phyloP scores from a whole-genome alignment of 129 eudicot genomes.

The Apium graveolens region DNA sequence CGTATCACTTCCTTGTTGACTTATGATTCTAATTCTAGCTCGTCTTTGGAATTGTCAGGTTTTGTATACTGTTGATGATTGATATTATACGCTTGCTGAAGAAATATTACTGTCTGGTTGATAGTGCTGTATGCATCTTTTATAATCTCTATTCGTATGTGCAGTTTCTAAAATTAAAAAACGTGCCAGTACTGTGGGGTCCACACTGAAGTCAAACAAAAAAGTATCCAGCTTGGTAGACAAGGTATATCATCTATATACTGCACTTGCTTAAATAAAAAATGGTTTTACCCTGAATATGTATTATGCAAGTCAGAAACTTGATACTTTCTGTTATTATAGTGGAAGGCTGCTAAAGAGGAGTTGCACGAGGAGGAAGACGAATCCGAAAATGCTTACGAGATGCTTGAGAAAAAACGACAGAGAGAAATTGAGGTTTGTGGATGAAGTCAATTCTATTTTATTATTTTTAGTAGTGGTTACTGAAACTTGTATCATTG shows the following conservation, averaged over 20 bases:
- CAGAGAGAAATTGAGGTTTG: conserved; percentile 89
- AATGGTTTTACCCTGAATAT: conserved; percentile 3
- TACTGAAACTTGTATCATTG: conserved; percentile 3
- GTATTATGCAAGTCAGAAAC: not conserved
- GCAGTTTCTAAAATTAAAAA: conserved; percentile 61
- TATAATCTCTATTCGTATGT: not conserved
- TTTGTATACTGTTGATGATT: not conserved
- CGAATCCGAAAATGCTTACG: conserved; percentile 62
- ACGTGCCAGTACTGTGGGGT: conserved; percentile 41
- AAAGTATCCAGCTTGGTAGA: conserved; percentile 96
- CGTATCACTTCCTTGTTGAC: not conserved
- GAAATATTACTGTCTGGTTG: not conserved
- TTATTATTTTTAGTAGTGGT: not conserved
- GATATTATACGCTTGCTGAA: not conserved
- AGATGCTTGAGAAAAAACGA: conserved; percentile 69
- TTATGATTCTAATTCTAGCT: not conserved
- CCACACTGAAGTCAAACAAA: conserved; percentile 76
- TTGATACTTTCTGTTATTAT: conserved; percentile 2
- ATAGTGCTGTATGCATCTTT: not conserved
- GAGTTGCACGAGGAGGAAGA: conserved; percentile 80
- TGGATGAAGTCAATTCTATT: not conserved
- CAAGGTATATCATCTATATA: conserved; percentile 44
- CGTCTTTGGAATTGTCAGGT: not conserved
- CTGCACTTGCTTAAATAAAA: not conserved
- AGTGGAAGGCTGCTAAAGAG: conserved; percentile 99